A percentile compares a stretch with the other conserved stretches of the same genome.
phyloP scores from a whole-genome alignment of 2,329 filamentous ascomycete genomes.

The Colletotrichum graminicola region DNA sequence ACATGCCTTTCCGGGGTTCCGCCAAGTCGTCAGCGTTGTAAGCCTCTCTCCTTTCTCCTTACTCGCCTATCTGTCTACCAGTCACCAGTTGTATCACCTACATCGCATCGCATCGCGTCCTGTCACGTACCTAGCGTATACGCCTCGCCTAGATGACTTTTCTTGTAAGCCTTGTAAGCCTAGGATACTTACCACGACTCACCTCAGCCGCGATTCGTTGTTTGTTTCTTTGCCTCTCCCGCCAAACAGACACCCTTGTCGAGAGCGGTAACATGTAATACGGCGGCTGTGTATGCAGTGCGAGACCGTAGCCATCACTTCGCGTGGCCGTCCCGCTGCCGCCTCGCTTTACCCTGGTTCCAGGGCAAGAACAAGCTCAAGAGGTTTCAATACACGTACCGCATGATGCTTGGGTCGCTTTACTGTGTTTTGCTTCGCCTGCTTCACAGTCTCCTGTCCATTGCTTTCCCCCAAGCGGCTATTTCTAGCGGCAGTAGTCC shows the following conservation, averaged over 20 bases:
- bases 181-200: slow-evolving; percentile 8
- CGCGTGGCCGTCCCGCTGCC: slow-evolving; percentile 1
- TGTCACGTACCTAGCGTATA: slow-evolving; percentile 29
- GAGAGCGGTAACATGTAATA: slow-evolving; percentile 15
- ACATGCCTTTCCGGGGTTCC: slow-evolving; percentile 16
- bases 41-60: slow-evolving; percentile 15
- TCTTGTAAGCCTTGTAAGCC: background rate
- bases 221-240: slow-evolving; percentile 1
- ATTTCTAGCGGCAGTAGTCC: slow-evolving; percentile 7
- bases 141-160: slow-evolving; percentile 14
- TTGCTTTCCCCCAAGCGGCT: slow-evolving; percentile 22
- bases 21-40: slow-evolving; percentile 18
- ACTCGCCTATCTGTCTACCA: slow-evolving; percentile 14
- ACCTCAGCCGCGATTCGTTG: slow-evolving; percentile 17
- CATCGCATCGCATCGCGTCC: slow-evolving; percentile 36
- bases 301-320: slow-evolving; percentile 6
- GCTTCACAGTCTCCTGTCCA: slow-evolving; percentile 1
- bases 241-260: slow-evolving; percentile 27
- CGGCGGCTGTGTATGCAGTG: slow-evolving; percentile 34
- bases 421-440: background rate
- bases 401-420: slow-evolving; percentile 18
- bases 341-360: slow-evolving; percentile 13
- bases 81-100: slow-evolving; percentile 30
- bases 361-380: background rate
- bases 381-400: slow-evolving; percentile 1